These are phyloP conservation scores for Aspergillus neotritici DNA, from an alignment of 2,329 filamentous ascomycete genomes.

Conservation along the genomic window DNA sequence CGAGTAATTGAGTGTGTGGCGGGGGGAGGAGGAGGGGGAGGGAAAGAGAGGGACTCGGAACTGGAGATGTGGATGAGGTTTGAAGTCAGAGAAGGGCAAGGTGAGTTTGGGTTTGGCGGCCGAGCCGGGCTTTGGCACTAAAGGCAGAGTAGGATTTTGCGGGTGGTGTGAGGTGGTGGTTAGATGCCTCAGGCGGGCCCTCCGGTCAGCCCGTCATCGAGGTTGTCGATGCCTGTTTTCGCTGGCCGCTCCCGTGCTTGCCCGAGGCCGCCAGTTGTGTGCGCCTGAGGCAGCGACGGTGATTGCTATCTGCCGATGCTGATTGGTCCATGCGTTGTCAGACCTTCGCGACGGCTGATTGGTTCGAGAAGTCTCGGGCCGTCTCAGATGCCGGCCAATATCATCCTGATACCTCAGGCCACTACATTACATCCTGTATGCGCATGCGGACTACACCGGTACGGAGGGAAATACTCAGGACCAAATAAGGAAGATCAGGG, in stretches of 20 bases:
- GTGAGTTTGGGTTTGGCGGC: too few relatives aligned
- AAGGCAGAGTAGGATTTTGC: conserved; percentile 29
- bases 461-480: too few relatives aligned
- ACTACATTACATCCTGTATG: too few relatives aligned
- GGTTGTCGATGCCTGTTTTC: conserved; percentile 6
- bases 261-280: conserved; percentile 10
- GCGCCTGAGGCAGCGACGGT: conserved; percentile 24
- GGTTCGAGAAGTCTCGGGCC: neutral
- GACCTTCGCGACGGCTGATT: conserved; percentile 5
- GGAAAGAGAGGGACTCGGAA: too few relatives aligned
- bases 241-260: conserved; percentile 14
- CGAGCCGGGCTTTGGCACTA: conserved; percentile 12
- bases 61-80: conserved; percentile 18
- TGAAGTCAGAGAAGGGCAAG: conserved; percentile 13
- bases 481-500: too few relatives aligned
- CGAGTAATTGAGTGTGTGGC: neutral
- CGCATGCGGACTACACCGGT: too few relatives aligned
- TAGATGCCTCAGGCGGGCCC: conserved; percentile 18
- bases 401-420: too few relatives aligned
- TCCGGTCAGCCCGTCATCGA: conserved; percentile 10
- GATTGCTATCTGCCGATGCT: conserved; percentile 21
- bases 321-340: conserved; percentile 20
- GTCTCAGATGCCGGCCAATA: neutral
- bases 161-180: conserved; percentile 31
- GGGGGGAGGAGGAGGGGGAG: conserved; percentile 4